A percentile compares a stretch with the other conserved stretches of the same genome.
Evolutionary conservation across 116 monocot species (phyloP).

Genomic region (Zostera marina): DNA sequence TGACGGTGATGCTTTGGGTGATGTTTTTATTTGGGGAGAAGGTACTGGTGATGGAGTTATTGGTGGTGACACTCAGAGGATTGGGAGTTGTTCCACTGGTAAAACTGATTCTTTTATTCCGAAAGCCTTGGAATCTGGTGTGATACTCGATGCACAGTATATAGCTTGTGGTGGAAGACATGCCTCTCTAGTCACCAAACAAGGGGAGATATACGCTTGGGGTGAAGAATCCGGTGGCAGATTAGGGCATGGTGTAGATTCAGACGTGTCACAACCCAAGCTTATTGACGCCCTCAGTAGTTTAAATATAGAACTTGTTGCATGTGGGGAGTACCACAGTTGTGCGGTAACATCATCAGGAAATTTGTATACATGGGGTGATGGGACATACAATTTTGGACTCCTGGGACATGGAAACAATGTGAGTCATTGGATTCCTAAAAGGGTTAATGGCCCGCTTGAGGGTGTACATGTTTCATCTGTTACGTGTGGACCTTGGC

Average conservation of each 20-base stretch:
- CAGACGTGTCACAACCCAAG: slow-evolving; percentile 86
- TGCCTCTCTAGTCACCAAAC: slow-evolving; percentile 83
- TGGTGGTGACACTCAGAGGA: slow-evolving; percentile 59
- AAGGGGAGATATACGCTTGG: slow-evolving; percentile 95
- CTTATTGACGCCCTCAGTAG: slow-evolving; percentile 71
- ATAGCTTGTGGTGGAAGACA: slow-evolving; percentile 80
- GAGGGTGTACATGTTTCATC: slow-evolving; percentile 89
- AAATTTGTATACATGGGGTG: slow-evolving; percentile 89
- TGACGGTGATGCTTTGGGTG: slow-evolving; percentile 96
- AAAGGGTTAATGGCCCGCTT: slow-evolving; percentile 70
- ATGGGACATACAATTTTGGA: slow-evolving; percentile 68
- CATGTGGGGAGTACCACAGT: slow-evolving; percentile 83
- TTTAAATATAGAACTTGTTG: slow-evolving; percentile 83
- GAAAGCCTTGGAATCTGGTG: slow-evolving; percentile 85
- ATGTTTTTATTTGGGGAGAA: slow-evolving; percentile 97
- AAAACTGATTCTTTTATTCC: slow-evolving; percentile 84
- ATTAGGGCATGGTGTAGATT: slow-evolving; percentile 86
- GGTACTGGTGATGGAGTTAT: slow-evolving; percentile 82
- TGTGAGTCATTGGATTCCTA: slow-evolving; percentile 84
- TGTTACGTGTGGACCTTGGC: slow-evolving; percentile 94
- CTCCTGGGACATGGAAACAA: slow-evolving; percentile 81
- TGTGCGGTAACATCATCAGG: slow-evolving; percentile 95
- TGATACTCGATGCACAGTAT: slow-evolving; percentile 90
- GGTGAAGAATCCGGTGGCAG: slow-evolving; percentile 96
- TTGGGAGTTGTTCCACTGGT: slow-evolving; percentile 24